phyloP scores from a whole-genome alignment of 1,284 basidiomycete genomes.

The Cerrena zonata region DNA sequence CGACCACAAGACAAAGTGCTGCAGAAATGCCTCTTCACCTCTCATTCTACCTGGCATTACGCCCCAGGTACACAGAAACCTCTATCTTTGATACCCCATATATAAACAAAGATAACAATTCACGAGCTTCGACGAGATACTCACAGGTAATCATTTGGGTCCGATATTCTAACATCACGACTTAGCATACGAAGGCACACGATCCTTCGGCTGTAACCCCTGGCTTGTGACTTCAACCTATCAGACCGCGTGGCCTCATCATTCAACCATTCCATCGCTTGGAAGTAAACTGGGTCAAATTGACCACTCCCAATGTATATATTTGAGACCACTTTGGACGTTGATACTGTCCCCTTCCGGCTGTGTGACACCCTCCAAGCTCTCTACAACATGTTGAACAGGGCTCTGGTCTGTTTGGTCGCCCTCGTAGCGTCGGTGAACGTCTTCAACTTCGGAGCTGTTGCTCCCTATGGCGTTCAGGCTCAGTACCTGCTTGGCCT shows the following conservation, averaged over 20 bases:
- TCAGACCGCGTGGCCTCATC: not conserved
- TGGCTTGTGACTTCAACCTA: not conserved
- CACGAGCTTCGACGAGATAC: no score
- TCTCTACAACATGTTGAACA: constrained; percentile 19
- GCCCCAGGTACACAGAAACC: no score
- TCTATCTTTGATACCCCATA: no score
- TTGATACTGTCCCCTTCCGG: constrained; percentile 15
- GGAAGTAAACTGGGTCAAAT: no score
- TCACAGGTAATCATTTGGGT: no score
- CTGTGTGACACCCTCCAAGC: constrained; percentile 20
- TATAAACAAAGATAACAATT: no score
- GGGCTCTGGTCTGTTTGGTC: constrained; percentile 21
- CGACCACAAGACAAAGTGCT: no score
- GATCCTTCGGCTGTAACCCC: not conserved
- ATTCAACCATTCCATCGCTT: no score
- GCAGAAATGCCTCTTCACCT: no score
- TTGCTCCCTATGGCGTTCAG: constrained; percentile 11
- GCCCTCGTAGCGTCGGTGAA: constrained; percentile 21
- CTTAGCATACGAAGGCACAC: no score
- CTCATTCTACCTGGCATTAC: no score
- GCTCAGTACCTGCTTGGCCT: constrained; percentile 54
- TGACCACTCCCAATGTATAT: constrained; percentile 2
- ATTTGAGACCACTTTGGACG: not conserved
- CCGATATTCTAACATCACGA: no score
- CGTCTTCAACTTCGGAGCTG: constrained; percentile 11